These are phyloP conservation scores for Leptographium galeiforme DNA, from an alignment of 2,329 filamentous ascomycete genomes.

Conservation along the genomic window DNA sequence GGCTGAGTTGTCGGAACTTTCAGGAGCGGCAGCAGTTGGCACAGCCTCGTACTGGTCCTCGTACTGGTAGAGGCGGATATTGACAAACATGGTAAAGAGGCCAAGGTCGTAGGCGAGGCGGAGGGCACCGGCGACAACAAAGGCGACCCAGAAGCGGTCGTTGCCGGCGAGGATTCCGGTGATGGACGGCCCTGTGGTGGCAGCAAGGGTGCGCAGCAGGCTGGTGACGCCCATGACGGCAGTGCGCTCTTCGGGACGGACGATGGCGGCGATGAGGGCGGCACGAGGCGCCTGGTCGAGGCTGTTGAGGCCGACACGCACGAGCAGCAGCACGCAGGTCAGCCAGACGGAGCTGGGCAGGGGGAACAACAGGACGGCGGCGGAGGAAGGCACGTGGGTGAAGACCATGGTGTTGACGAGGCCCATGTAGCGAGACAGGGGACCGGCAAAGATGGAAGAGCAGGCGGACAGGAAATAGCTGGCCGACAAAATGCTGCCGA, in stretches of 20 bases:
- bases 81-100: conserved; percentile 44
- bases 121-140: conserved; percentile 39
- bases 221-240: conserved; percentile 58
- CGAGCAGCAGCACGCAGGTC: conserved; percentile 40
- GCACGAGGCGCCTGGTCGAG: conserved; percentile 57
- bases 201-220: conserved; percentile 45
- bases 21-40: conserved; percentile 66
- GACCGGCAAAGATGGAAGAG: conserved; percentile 42
- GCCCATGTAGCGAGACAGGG: conserved; percentile 42
- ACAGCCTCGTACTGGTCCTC: conserved; percentile 33
- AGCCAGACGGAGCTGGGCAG: conserved; percentile 34
- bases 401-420: conserved; percentile 54
- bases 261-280: conserved; percentile 54
- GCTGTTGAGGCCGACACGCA: conserved; percentile 49
- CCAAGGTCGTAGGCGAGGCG: conserved; percentile 45
- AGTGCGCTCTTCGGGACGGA: conserved; percentile 50
- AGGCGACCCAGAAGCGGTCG: conserved; percentile 47
- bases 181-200: conserved; percentile 38
- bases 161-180: conserved; percentile 41
- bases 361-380: conserved; percentile 47
- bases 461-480: conserved; percentile 40
- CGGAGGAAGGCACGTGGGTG: conserved; percentile 47
- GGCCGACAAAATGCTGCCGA: conserved; percentile 45
- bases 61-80: conserved; percentile 37
- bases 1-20: conserved; percentile 47